Conservation (phyloP, 495 filamentous ascomycete genomes). For the Talaromyces ruber region DNA sequence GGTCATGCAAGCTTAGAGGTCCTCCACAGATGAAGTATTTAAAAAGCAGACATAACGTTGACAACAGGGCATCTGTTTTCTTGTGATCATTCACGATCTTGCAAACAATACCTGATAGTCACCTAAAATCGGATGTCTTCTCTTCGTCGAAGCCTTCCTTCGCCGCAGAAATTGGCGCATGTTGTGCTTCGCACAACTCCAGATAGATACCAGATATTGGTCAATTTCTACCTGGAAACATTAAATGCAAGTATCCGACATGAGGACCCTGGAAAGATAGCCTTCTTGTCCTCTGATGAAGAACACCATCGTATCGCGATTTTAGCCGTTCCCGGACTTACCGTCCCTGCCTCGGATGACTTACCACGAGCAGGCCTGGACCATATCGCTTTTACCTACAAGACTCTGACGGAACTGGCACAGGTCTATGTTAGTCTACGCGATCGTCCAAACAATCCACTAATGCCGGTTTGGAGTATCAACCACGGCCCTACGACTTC, state of each 20-base stretch:
- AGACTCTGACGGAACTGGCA: background rate
- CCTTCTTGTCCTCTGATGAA: conserved; percentile 35
- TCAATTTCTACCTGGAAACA: background rate
- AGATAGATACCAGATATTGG: background rate
- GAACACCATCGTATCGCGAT: conserved; percentile 42
- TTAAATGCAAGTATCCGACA: background rate
- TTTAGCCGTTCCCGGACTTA: conserved; percentile 5
- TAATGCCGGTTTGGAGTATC: conserved; percentile 25
- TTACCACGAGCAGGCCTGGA: background rate
- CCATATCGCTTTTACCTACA: background rate
- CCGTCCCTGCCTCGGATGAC: background rate
- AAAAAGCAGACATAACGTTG: background rate
- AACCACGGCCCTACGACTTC: conserved; percentile 37
- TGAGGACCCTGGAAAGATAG: conserved; percentile 7
- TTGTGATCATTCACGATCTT: background rate
- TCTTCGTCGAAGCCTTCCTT: background rate
- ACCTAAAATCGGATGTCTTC: too few species aligned
- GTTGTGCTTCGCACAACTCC: background rate
- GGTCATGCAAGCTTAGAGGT: background rate
- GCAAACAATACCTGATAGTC: too few species aligned
- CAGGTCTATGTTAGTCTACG: conserved; percentile 6
- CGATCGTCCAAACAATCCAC: conserved; percentile 19
- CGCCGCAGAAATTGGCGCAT: background rate
- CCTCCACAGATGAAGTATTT: background rate
- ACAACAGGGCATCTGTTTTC: background rate